phyloP scores from a whole-genome alignment of 2,329 filamentous ascomycete genomes.

The Nectriaceae sp. region DNA sequence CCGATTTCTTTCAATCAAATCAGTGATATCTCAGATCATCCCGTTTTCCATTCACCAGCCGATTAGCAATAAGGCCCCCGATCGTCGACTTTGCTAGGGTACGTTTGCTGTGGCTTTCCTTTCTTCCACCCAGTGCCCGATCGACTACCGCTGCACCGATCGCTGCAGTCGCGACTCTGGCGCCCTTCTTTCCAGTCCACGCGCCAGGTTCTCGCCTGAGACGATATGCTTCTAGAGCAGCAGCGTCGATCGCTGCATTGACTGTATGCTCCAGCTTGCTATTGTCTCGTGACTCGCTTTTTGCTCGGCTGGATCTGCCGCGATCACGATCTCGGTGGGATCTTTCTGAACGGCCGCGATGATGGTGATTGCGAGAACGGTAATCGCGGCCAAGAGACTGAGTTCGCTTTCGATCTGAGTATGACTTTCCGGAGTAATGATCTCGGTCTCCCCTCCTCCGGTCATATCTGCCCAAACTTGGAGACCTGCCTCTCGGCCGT shows the following conservation, averaged over 20 bases:
- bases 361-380: neutral
- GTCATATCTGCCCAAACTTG: neutral
- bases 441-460: neutral
- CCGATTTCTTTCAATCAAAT: too few relatives aligned
- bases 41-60: conserved; percentile 21
- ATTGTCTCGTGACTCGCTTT: neutral
- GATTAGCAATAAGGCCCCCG: conserved; percentile 21
- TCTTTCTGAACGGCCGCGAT: neutral
- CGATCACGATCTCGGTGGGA: neutral
- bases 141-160: conserved; percentile 42
- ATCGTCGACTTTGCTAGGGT: conserved; percentile 20
- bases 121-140: conserved; percentile 27
- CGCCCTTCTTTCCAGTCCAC: conserved; percentile 42
- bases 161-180: conserved; percentile 41
- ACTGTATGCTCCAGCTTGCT: conserved; percentile 12
- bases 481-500: neutral
- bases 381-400: neutral
- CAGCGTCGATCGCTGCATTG: conserved; percentile 37
- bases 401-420: neutral
- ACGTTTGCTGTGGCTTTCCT: conserved; percentile 17
- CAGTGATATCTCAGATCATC: neutral
- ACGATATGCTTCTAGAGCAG: conserved; percentile 40
- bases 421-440: neutral
- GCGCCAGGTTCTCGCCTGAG: conserved; percentile 40
- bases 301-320: neutral